A percentile compares a stretch with the other conserved stretches of the same genome.
phyloP scores from a whole-genome alignment of 1,139 yeast genomes.

The Blastobotrys ciferrii region DNA sequence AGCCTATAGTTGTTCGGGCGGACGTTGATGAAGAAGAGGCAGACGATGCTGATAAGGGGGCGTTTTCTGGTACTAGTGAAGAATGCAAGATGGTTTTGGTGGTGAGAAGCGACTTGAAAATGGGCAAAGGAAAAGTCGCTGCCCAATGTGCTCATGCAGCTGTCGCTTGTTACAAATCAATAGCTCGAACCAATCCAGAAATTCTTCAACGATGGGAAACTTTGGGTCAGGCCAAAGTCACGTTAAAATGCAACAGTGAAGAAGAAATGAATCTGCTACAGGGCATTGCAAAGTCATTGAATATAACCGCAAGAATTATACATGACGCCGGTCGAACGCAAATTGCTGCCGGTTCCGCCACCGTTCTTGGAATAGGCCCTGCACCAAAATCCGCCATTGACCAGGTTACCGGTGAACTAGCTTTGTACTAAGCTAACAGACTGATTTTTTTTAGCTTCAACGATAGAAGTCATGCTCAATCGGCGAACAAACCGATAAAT shows the following conservation, averaged over 20 bases:
- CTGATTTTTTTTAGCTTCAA: no score
- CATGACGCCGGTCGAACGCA: constrained; percentile 98
- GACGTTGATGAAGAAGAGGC: constrained; percentile 23
- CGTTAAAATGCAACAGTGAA: constrained; percentile 69
- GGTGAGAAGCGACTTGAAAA: constrained; percentile 82
- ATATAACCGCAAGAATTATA: constrained; percentile 74
- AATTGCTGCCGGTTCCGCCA: constrained; percentile 90
- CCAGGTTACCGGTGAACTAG: constrained; percentile 74
- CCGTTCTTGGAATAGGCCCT: constrained; percentile 94
- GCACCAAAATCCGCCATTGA: constrained; percentile 87
- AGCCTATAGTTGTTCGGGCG: constrained; percentile 10
- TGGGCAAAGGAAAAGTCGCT: constrained; percentile 95
- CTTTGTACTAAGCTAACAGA: constrained; percentile 70
- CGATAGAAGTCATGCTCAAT: no score
- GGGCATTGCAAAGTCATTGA: constrained; percentile 77
- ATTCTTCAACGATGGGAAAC: constrained; percentile 70
- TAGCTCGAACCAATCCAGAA: constrained; percentile 44
- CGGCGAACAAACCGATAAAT: no score
- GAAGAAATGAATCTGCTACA: constrained; percentile 76
- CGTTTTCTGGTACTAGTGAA: constrained; percentile 49
- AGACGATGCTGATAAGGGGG: constrained; percentile 21
- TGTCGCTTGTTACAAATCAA: constrained; percentile 75
- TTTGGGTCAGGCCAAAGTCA: constrained; percentile 92
- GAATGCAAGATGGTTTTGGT: constrained; percentile 87
- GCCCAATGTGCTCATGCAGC: constrained; percentile 99